Base-by-base conservation (phyloP, 306 rosid genomes). In the Lathyrus sativus region DNA sequence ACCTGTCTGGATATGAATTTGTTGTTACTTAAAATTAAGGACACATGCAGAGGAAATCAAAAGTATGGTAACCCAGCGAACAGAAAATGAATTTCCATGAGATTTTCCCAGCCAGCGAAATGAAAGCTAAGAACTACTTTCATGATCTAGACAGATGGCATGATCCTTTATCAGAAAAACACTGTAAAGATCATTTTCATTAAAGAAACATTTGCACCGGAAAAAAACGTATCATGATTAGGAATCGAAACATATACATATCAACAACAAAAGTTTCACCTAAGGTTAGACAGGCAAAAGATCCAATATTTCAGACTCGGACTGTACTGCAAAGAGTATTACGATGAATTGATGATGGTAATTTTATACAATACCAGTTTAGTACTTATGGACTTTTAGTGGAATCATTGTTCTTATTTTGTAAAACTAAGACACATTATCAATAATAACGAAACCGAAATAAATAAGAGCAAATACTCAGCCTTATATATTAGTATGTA, bases 1-100 rank as follows among this genome's bases (percentile, higher is more conserved):
- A 83, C 81, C 98, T 82, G 96, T 84, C 98, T 92, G 92, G 74
- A 86, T 41, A 78, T 26, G 60, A 72, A 71, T 75, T 39, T 67
- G 67, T 44, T 60, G 80, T 76, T 69, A 78, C 64, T 55, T 65
- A 19, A 67, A 73, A 39, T 65, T 44, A 46, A 56, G 26, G 35
- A 17, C 19, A 28, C 37, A 11, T 9, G 13, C 59, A 49, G 31
- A 12, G 44, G 46, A 72, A 67, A 62, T 13, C 73, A 76, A 41
- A 44, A 63, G 17, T 41, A 29, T 13, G 37, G 45, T 3, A 64
- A 63, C 64, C 48, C 51, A 62, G 69, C 14, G 56, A 57, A 72
- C 70, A 62, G 33, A 72, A 76, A 19, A 62, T 22, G 8, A 31
- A 28, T 55, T 49, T 24, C 11, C 87, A 65, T 14, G 43, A 48